phyloP scores from a whole-genome alignment of 2,329 filamentous ascomycete genomes.

The Tothia fuscella region DNA sequence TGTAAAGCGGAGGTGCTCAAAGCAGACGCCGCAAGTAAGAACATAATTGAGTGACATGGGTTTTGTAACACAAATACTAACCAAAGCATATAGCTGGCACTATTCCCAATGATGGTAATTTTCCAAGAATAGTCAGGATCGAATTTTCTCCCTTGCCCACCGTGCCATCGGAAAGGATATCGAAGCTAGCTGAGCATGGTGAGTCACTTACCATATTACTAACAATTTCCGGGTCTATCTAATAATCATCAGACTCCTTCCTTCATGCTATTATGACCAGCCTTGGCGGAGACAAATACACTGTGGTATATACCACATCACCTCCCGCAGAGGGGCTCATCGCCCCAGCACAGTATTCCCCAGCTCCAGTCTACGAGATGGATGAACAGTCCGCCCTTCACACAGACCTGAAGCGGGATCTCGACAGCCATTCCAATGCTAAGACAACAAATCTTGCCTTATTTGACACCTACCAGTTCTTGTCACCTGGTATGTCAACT shows the following conservation, averaged over 20 bases:
- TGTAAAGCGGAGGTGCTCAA: constrained; percentile 34
- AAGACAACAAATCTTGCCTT: constrained; percentile 37
- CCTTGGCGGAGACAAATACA: constrained; percentile 48
- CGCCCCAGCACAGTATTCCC: constrained; percentile 14
- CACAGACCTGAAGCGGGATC: constrained; percentile 62
- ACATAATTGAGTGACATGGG: neutral
- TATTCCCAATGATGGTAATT: constrained; percentile 26
- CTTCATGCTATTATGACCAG: constrained; percentile 35
- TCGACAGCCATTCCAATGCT: constrained; percentile 23
- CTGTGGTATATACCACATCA: constrained; percentile 63
- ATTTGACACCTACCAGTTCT: constrained; percentile 91
- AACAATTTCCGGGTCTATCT: constrained; percentile 8
- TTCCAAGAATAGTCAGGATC: constrained; percentile 32
- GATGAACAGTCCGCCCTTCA: constrained; percentile 49
- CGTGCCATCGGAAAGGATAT: constrained; percentile 22
- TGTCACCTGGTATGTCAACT: constrained; percentile 60
- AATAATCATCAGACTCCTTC: constrained; percentile 22
- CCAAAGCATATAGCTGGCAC: constrained; percentile 23
- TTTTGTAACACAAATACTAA: constrained; percentile 1
- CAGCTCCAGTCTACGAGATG: constrained; percentile 46
- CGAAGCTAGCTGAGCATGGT: constrained; percentile 33
- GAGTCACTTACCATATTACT: constrained; percentile 11
- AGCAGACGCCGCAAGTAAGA: constrained; percentile 29
- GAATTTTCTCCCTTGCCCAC: constrained; percentile 29
- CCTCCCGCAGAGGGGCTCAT: constrained; percentile 30